phyloP scores from a whole-genome alignment of 148 eudicot species.

The Camellia lanceoleosa region DNA sequence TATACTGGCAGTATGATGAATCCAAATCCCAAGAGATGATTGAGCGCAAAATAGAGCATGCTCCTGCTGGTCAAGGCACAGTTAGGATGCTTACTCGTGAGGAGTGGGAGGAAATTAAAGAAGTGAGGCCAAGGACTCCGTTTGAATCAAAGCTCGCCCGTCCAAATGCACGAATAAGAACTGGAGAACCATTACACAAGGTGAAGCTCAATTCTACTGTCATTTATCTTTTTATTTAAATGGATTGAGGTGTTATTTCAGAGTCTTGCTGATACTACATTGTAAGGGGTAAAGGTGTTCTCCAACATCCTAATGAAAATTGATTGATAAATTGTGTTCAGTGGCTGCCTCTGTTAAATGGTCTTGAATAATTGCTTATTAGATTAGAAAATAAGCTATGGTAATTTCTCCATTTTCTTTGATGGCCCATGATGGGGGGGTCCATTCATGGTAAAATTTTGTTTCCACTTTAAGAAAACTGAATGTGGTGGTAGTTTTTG shows the following conservation, averaged over 20 bases:
- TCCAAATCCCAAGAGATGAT: slow-evolving; percentile 78
- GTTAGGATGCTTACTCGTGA: slow-evolving; percentile 87
- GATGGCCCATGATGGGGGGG: not conserved
- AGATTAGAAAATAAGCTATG: not conserved
- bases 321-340: not conserved
- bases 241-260: not conserved
- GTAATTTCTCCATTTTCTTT: not conserved
- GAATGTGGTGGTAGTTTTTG: not conserved
- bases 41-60: slow-evolving; percentile 69
- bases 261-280: not conserved
- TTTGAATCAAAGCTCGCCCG: slow-evolving; percentile 93
- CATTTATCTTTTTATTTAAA: not conserved
- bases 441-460: not conserved
- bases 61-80: slow-evolving; percentile 85
- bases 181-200: slow-evolving; percentile 62
- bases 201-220: slow-evolving; percentile 31
- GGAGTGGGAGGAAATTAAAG: slow-evolving; percentile 85
- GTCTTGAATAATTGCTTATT: not conserved
- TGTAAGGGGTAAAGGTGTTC: not conserved
- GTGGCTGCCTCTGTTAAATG: not conserved
- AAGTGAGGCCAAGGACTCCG: slow-evolving; percentile 88
- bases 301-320: not conserved
- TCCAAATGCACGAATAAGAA: slow-evolving; percentile 81
- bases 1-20: slow-evolving; percentile 58
- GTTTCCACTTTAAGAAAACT: not conserved